Conservation (phyloP, 495 filamentous ascomycete species). For the Cercophora scortea region DNA sequence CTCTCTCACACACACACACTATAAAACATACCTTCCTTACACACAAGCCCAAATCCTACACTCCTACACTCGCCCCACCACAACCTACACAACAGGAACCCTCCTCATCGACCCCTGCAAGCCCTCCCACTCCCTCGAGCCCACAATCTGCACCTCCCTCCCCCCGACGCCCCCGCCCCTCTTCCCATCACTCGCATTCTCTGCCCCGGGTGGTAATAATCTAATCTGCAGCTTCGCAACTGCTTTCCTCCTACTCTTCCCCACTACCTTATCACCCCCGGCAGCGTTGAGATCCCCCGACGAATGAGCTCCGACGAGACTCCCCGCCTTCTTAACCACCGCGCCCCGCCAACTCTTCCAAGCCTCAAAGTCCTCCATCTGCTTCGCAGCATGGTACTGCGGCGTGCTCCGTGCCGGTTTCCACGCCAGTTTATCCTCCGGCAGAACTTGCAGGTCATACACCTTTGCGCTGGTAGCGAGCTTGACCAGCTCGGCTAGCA, state of each 20-base stretch:
- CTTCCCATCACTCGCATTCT: slow-evolving; percentile 31
- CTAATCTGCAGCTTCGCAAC: slow-evolving; percentile 41
- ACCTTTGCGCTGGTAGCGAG: slow-evolving; percentile 53
- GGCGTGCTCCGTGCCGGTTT: slow-evolving; percentile 36
- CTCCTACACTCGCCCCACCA: too few species aligned
- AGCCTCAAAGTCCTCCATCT: slow-evolving; percentile 32
- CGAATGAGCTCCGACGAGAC: too few species aligned
- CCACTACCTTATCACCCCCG: neutral
- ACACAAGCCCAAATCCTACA: neutral
- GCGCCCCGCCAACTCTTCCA: slow-evolving; percentile 35
- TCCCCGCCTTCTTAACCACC: slow-evolving; percentile 28
- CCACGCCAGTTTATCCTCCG: slow-evolving; percentile 45
- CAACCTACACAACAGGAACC: neutral
- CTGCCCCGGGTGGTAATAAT: slow-evolving; percentile 29
- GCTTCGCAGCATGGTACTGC: slow-evolving; percentile 34
- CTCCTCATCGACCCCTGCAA: slow-evolving; percentile 22
- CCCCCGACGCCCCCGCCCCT: slow-evolving; percentile 10
- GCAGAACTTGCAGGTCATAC: slow-evolving; percentile 43
- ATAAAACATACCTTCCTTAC: too few species aligned
- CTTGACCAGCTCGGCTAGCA: slow-evolving; percentile 62
- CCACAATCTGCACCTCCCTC: slow-evolving; percentile 31
- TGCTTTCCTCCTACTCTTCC: slow-evolving; percentile 25
- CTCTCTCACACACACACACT: too few species aligned
- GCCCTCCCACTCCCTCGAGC: slow-evolving; percentile 35
- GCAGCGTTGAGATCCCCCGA: too few species aligned